phyloP scores from a whole-genome alignment of 495 filamentous ascomycete species.

The Terfezia boudieri region DNA sequence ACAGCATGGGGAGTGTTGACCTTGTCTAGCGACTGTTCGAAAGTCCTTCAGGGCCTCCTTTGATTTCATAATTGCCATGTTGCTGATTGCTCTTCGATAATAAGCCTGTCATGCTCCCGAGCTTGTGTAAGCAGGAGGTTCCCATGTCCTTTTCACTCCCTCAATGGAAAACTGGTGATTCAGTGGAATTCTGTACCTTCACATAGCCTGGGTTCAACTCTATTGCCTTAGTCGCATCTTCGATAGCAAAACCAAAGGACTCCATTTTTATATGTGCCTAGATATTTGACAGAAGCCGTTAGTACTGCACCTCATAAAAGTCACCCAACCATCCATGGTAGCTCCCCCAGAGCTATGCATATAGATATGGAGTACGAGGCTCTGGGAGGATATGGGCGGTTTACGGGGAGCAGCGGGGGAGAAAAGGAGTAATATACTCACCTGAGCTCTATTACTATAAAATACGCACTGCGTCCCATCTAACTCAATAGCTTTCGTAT shows the following conservation, averaged over 20 bases:
- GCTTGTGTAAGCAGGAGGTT: neutral
- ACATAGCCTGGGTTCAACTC: constrained; percentile 71
- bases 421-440: constrained; percentile 22
- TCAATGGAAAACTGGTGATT: neutral
- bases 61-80: constrained; percentile 71
- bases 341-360: no score
- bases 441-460: constrained; percentile 87
- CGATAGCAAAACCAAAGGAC: constrained; percentile 74
- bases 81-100: constrained; percentile 77
- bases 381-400: no score
- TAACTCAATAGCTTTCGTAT: constrained; percentile 71
- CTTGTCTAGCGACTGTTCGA: constrained; percentile 63
- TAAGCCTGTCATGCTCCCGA: constrained; percentile 41
- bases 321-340: no score
- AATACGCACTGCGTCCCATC: constrained; percentile 70
- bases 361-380: no score
- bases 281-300: neutral
- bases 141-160: neutral
- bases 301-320: no score
- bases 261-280: constrained; percentile 91
- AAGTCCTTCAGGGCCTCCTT: constrained; percentile 80
- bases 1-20: constrained; percentile 3
- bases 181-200: constrained; percentile 34
- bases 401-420: neutral
- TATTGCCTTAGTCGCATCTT: constrained; percentile 83